A percentile compares a stretch with the other conserved stretches of the same genome.
These are phyloP conservation scores for Copromyces sp. DNA, from an alignment of 495 filamentous ascomycete genomes.

Conservation along the genomic window DNA sequence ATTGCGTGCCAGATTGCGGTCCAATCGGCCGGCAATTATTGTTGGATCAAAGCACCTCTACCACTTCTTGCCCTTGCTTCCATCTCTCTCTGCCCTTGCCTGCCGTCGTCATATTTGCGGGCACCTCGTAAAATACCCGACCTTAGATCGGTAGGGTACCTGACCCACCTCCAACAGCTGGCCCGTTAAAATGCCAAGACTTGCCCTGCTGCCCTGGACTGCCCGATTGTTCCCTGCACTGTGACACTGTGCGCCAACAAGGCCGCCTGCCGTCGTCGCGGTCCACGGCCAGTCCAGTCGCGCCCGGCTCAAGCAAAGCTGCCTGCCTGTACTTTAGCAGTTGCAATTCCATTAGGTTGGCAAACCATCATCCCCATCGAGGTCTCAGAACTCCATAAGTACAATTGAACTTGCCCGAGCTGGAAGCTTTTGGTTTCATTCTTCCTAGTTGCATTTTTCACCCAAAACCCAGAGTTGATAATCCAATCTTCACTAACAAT, in stretches of 20 bases:
- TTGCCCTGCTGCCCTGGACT: not conserved
- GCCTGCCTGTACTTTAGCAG: not conserved
- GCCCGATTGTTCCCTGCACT: not conserved
- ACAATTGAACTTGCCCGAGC: not conserved
- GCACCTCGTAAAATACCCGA: not conserved
- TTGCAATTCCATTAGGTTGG: not conserved
- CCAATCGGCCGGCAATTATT: not conserved
- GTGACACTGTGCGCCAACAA: not conserved
- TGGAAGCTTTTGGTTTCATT: conserved; percentile 1
- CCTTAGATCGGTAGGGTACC: not conserved
- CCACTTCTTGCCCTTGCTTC: not conserved
- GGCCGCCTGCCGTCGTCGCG: not conserved
- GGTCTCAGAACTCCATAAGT: not conserved
- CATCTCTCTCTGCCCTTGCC: not conserved
- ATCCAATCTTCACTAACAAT: conserved; percentile 1
- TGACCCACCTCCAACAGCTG: not conserved
- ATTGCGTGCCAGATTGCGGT: not conserved
- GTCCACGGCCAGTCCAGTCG: not conserved
- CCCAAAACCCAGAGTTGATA: not conserved
- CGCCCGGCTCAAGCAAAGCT: not conserved
- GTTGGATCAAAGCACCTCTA: not conserved
- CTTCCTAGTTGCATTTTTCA: not conserved
- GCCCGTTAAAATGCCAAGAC: not conserved
- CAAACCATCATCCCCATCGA: not conserved
- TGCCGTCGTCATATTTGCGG: not conserved